Base-by-base conservation (phyloP, 2,329 filamentous ascomycete genomes). In the Fusarium abutilonis region DNA sequence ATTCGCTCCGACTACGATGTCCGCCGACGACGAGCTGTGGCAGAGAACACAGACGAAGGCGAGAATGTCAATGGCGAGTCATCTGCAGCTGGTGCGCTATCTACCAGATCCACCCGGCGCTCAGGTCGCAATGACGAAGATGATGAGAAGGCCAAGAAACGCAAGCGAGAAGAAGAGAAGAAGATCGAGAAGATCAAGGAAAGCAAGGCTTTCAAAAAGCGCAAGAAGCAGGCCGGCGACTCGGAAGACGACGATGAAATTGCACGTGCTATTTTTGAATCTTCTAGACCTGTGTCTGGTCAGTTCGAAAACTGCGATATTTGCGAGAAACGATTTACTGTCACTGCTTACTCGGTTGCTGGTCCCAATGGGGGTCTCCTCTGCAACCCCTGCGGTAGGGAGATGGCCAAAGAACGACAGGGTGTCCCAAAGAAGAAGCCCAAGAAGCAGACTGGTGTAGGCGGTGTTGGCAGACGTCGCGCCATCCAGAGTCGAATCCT, bases 261-360 rank as follows among this genome's bases (percentile, higher is more conserved):
- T 41, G 81, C 80, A 3, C 74, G 75, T 11, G 78, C 80, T 67
- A 75, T 86, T 15, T 77, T 86, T 70, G 67, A 83, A 46, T 69
- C 82, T 58, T 73, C 76, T 34, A 79, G 79, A 29, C 88, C 88
- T 2, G 74, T 89, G n/a, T 91, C 92, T 2, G 93, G 92, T 3
- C 94, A 98, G 75, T 86, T 94, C 71, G 92, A 91, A 63, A 93
- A 97, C 66, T 98, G 94, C 73, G 92, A 91, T 61, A 78, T 88
- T 4, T 98, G 94, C 74, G 83, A 84, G 39, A 96, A 95, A 74
- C 88, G 93, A 34, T 98, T 98, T 72, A 97, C 92, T 0, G 93
- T 98, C 40, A 97, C 94, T 0, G 85, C 92, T 1, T 97, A 97
- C 77, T 93, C 90, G 61, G 89, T 92, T 64, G 85, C 88, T 26